Evolutionary conservation across 306 rosid genomes (phyloP), one percentile per base, ranked within the genome.

Genomic region (Sesbania bispinosa): DNA sequence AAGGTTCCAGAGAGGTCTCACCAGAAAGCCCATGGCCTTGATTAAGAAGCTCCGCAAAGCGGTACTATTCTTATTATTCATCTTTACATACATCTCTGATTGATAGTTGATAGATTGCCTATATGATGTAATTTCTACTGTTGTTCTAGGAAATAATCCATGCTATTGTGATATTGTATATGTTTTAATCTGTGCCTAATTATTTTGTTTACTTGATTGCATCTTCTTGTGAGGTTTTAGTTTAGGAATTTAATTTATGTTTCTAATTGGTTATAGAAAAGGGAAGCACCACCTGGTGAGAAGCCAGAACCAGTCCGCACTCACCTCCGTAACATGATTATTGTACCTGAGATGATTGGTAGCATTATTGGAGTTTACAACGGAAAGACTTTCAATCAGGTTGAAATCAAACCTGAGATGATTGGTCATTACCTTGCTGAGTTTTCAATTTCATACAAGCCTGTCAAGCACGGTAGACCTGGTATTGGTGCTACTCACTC

Each of bases 401-500:
- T 92, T 80, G 97, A 92, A 54, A 92, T 92, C 75, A 92, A 92
- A 59, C 97, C 92, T 4, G 97, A 92, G 65, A 92, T 92, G 97
- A 92, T 92, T 21, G 90, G 96, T 2, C 98, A 93, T 55, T 93
- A 93, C 80, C 86, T 93, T 10, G 96, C 97, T 0, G 98, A 87
- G 83, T 90, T 93, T 83, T 93, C 98, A 2, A 93, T 93, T 36
- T 90, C 96, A 23, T 93, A 93, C 93, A 93, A 93, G 80, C 97
- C 97, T 2, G 98, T 93, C 23, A 93, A 93, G 92, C 98, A 93
- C 0, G 98, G 97, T 61, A 87, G 97, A 57, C 98, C 98, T 13
- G 97, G 98, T 87, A 93, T 93, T 78, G 98, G 98, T 82, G 98
- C 98, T 62, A 93, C 98, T 57, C 98, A 93, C 85, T 93, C 98